A percentile compares a stretch with the other conserved stretches of the same genome.
Conservation (phyloP, 1,284 basidiomycete species). For the Trametes hirsuta region DNA sequence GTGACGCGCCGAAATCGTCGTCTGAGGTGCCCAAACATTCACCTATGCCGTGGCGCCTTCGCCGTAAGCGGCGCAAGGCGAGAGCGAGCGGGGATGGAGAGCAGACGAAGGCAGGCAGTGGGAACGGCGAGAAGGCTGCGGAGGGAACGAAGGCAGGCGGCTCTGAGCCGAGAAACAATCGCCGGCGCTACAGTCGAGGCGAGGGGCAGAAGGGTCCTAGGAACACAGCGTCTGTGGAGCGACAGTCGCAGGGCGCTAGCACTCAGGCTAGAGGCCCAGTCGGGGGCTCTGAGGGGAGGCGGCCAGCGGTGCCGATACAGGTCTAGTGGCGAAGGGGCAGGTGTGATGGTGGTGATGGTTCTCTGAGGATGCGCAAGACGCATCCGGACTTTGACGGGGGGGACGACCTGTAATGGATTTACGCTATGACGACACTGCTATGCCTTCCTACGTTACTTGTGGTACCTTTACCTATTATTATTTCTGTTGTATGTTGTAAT, state of each 20-base stretch:
- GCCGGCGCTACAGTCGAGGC: too few relatives aligned
- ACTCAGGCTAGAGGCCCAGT: too few relatives aligned
- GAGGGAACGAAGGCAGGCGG: too few relatives aligned
- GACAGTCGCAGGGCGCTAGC: too few relatives aligned
- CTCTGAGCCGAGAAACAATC: too few relatives aligned
- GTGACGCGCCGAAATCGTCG: not conserved
- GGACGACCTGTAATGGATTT: not conserved
- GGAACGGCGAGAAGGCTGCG: too few relatives aligned
- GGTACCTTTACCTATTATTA: not conserved
- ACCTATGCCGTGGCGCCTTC: not conserved
- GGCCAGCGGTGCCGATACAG: too few relatives aligned
- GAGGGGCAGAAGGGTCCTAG: too few relatives aligned
- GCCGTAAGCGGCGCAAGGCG: not conserved
- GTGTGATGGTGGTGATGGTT: not conserved
- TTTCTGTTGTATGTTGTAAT: not conserved
- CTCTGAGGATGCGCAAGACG: not conserved
- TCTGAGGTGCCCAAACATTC: not conserved
- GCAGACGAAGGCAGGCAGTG: not conserved
- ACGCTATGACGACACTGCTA: not conserved
- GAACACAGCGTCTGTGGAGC: too few relatives aligned
- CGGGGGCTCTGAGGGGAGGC: too few relatives aligned
- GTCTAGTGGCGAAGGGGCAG: not conserved
- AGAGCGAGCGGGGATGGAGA: not conserved
- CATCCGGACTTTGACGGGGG: not conserved
- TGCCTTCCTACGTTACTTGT: not conserved